Conservation (phyloP, 768 basidiomycete genomes). For the Gymnopilus dilepis region DNA sequence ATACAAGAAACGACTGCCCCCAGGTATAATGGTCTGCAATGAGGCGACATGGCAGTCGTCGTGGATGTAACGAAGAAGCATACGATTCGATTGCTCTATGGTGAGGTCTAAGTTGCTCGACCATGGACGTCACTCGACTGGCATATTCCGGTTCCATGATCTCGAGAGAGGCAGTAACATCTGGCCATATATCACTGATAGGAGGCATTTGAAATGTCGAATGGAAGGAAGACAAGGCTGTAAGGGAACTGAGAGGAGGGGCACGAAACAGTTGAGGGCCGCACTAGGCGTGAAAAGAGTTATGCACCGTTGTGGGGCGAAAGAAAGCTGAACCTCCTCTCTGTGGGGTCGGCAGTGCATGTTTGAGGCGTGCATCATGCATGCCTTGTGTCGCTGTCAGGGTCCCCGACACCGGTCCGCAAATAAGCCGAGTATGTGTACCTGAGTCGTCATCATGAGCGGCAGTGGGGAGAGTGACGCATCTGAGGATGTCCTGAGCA, state of each 20-base stretch:
- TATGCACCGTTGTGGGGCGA: conserved; percentile 24
- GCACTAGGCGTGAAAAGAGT: conserved; percentile 6
- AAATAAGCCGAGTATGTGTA: conserved; percentile 22
- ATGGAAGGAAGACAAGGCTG: conserved; percentile 13
- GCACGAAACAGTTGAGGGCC: conserved; percentile 1
- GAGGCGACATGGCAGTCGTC: conserved; percentile 34
- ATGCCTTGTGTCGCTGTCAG: conserved; percentile 22
- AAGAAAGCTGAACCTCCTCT: conserved; percentile 20
- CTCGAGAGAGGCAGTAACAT: conserved; percentile 39
- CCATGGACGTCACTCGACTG: conserved; percentile 41
- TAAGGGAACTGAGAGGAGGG: neutral
- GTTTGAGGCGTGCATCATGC: conserved; percentile 32
- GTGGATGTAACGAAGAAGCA: conserved; percentile 41
- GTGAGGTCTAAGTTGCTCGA: conserved; percentile 39
- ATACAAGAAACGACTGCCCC: conserved; percentile 48
- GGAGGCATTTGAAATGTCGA: conserved; percentile 29
- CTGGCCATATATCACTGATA: conserved; percentile 46
- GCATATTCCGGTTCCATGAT: conserved; percentile 40
- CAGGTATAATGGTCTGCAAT: conserved; percentile 42
- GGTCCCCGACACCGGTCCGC: conserved; percentile 27
- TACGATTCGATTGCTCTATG: conserved; percentile 36
- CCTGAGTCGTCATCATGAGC: neutral
- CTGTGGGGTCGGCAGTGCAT: conserved; percentile 27
- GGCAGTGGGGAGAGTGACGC: neutral
- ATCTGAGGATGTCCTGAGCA: neutral